Evolutionary conservation across 768 basidiomycete species (phyloP).

Genomic region (Tubosaeta brunneosetosa): DNA sequence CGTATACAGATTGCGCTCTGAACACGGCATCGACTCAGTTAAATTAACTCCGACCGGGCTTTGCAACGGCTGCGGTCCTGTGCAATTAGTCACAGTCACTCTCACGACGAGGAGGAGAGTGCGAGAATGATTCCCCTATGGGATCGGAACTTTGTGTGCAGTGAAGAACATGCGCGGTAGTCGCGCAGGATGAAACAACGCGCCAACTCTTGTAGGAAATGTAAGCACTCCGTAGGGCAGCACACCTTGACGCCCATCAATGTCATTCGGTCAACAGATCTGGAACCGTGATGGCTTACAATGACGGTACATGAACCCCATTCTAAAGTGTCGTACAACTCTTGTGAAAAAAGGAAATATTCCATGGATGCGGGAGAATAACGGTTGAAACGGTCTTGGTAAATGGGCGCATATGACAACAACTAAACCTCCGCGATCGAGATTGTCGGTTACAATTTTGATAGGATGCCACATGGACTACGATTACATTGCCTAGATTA

Average conservation of each 20-base stretch:
- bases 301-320: not conserved
- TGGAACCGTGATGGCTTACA: not conserved
- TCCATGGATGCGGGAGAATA: not conserved
- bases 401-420: not conserved
- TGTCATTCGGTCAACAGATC: not conserved
- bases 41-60: not conserved
- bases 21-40: not conserved
- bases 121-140: not conserved
- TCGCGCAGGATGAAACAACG: not conserved
- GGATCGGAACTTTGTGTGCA: not conserved
- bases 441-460: not conserved
- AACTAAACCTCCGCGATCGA: not conserved
- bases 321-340: not conserved
- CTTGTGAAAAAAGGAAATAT: not conserved
- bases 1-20: not conserved
- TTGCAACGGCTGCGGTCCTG: not conserved
- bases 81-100: not conserved
- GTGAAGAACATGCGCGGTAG: not conserved
- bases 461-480: conserved; percentile 1
- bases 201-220: not conserved
- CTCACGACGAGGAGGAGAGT: not conserved
- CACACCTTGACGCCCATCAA: not conserved
- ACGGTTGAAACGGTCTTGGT: not conserved
- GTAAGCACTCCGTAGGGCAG: not conserved
- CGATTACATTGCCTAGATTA: conserved; percentile 5